Evolutionary conservation across 805 yeast species (phyloP), one percentile per base, ranked within the genome.

Genomic region (Starmerella tilneyi): DNA sequence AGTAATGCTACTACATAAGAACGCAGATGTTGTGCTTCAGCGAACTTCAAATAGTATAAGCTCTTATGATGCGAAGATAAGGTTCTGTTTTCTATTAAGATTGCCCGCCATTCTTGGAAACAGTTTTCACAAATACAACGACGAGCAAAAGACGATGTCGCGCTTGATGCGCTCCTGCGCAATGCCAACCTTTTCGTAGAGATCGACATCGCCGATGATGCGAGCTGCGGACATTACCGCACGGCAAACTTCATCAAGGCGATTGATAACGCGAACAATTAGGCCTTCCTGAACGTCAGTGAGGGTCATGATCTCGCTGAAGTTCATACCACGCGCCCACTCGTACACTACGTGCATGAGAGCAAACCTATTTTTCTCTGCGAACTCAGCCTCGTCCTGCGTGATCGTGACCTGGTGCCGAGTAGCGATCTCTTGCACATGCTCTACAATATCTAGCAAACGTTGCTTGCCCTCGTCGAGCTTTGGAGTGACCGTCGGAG

Each of bases 121-220:
- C n/a, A n/a, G n/a, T n/a, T n/a, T 22, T 51, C 70, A 88, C 53
- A 89, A 67, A 60, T 92, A 92, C 49, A 92, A 73, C 46, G 95
- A 83, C 4, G 97, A 96, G 61, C 97, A 92, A 65, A 92, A 92
- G 0, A 92, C 97, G 55, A 92, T 92, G 62, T 92, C 98, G 57
- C 99, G 77, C 65, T 89, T 89, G 60, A 92, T 92, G 62, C 78
- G 76, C 60, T 92, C 97, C 64, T 89, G 97, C 0, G 96, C 96
- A 45, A 76, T 81, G 17, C 77, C 71, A 92, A 92, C 85, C 63
- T 89, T 89, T 38, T 84, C 70, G 63, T 86, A 94, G 51, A 92
- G 71, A n/a, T 75, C 74, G 6, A 94, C 78, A 63, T 92, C 96
- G 45, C 98, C 99, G 58, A 92, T 84, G 56, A 92, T 85, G 54